These are phyloP conservation scores for Lavandula angustifolia DNA, from an alignment of 257 asterid genomes.

Conservation along the genomic window DNA sequence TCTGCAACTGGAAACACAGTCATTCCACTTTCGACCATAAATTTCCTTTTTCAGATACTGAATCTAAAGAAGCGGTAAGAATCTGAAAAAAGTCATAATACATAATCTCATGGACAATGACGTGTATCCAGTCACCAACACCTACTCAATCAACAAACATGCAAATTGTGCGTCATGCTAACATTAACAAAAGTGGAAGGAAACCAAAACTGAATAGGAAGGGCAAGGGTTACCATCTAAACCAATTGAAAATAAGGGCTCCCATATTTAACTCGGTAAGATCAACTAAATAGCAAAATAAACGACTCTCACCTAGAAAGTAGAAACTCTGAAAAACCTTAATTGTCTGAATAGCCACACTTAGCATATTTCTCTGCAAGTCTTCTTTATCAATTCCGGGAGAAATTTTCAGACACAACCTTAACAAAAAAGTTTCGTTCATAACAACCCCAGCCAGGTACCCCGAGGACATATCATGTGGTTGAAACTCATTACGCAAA, in stretches of 20 bases:
- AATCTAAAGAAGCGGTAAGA: conserved; percentile 18
- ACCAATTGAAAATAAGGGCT: conserved; percentile 23
- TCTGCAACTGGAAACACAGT: too few species aligned
- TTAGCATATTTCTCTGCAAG: conserved; percentile 26
- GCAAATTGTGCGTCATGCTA: conserved; percentile 22
- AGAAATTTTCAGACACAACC: conserved; percentile 36
- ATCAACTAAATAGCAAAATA: conserved; percentile 20
- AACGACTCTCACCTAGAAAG: conserved; percentile 38
- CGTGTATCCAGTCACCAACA: conserved; percentile 19
- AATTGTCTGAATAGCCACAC: conserved; percentile 38
- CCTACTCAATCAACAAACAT: conserved; percentile 5
- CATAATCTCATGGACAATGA: conserved; percentile 20
- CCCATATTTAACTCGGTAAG: conserved; percentile 22
- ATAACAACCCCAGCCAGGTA: conserved; percentile 42
- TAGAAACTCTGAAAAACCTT: conserved; percentile 39
- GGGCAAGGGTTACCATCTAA: conserved; percentile 18
- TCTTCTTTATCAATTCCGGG: conserved; percentile 23
- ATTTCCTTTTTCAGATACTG: conserved; percentile 17
- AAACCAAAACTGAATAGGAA: conserved; percentile 9
- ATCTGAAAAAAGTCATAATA: conserved; percentile 13
- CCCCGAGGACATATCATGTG: conserved; percentile 25
- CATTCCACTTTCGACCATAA: conserved; percentile 11
- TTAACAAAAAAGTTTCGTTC: conserved; percentile 36
- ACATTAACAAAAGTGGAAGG: conserved; percentile 8
- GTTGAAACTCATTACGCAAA: conserved; percentile 27